These are phyloP conservation scores for Polygonum aviculare DNA, from an alignment of 148 eudicot genomes.

Conservation along the genomic window DNA sequence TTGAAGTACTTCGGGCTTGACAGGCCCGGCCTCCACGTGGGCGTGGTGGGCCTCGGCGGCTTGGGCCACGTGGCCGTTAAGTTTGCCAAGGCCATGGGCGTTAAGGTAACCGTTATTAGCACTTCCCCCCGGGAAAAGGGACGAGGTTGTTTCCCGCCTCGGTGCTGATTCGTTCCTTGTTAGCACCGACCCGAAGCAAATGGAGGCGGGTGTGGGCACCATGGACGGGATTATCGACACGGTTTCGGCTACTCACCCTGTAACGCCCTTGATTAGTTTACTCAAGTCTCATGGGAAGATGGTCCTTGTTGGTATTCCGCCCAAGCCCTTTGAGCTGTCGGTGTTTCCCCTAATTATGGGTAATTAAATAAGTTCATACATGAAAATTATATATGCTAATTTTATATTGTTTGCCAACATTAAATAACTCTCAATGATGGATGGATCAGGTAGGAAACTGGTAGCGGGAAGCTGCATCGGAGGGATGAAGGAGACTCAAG, in stretches of 20 bases:
- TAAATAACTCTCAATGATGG: too few species aligned
- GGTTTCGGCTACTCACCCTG: constrained; percentile 72
- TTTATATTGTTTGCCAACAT: too few species aligned
- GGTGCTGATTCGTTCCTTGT: constrained; percentile 71
- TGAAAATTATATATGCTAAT: too few species aligned
- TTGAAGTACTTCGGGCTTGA: constrained; percentile 52
- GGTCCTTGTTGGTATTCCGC: constrained; percentile 75
- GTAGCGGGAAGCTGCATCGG: constrained; percentile 32
- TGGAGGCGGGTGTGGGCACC: constrained; percentile 57
- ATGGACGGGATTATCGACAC: constrained; percentile 76
- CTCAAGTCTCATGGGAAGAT: constrained; percentile 69
- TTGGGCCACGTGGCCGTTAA: constrained; percentile 83
- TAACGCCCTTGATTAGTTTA: constrained; percentile 58
- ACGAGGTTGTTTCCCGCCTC: constrained; percentile 46
- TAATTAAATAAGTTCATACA: background rate
- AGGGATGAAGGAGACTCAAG: constrained; percentile 40
- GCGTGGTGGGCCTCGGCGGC: constrained; percentile 81
- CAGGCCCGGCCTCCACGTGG: constrained; percentile 39
- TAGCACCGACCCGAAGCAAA: constrained; percentile 46
- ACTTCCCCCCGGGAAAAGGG: constrained; percentile 73
- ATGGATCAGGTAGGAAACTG: constrained; percentile 22
- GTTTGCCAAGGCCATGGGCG: constrained; percentile 74
- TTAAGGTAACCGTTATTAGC: constrained; percentile 78
- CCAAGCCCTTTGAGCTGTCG: constrained; percentile 59
- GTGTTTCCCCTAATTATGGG: background rate